Conservation (phyloP, 441 rosid genomes). For the Lepidium campestre region DNA sequence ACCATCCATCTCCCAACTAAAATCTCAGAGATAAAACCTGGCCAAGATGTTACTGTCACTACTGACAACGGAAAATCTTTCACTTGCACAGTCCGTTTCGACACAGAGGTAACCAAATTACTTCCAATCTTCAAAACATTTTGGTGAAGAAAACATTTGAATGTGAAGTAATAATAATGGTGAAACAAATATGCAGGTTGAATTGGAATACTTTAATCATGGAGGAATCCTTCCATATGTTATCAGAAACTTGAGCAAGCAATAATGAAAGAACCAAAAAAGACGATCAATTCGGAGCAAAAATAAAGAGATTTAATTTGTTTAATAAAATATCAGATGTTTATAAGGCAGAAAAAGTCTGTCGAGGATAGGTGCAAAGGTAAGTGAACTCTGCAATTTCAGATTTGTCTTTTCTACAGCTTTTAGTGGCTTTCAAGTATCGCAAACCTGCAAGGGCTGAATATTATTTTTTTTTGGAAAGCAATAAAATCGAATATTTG, state of each 20-base stretch:
- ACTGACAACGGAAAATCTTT: constrained; percentile 81
- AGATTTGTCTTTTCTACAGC: too few relatives aligned
- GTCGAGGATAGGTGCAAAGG: too few relatives aligned
- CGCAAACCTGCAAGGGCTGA: too few relatives aligned
- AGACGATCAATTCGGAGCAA: too few relatives aligned
- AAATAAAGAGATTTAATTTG: too few relatives aligned
- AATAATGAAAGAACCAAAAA: background rate
- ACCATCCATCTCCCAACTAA: constrained; percentile 79
- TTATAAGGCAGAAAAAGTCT: too few relatives aligned
- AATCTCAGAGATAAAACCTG: constrained; percentile 72
- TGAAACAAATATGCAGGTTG: constrained; percentile 65
- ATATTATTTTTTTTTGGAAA: too few relatives aligned
- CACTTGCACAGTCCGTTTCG: constrained; percentile 86
- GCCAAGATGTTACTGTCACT: constrained; percentile 85
- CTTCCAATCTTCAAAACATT: background rate
- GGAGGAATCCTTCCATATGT: constrained; percentile 93
- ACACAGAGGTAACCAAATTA: constrained; percentile 99
- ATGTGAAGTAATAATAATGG: background rate
- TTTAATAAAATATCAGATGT: too few relatives aligned
- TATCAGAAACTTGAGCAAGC: constrained; percentile 66
- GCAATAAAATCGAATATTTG: too few relatives aligned
- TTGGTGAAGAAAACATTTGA: background rate
- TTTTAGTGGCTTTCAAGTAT: too few relatives aligned
- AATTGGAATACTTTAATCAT: constrained; percentile 73
- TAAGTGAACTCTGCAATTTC: too few relatives aligned